Evolutionary conservation across 441 rosid species (phyloP), one percentile per base, ranked within the genome.

Genomic region (California macrophylla): DNA sequence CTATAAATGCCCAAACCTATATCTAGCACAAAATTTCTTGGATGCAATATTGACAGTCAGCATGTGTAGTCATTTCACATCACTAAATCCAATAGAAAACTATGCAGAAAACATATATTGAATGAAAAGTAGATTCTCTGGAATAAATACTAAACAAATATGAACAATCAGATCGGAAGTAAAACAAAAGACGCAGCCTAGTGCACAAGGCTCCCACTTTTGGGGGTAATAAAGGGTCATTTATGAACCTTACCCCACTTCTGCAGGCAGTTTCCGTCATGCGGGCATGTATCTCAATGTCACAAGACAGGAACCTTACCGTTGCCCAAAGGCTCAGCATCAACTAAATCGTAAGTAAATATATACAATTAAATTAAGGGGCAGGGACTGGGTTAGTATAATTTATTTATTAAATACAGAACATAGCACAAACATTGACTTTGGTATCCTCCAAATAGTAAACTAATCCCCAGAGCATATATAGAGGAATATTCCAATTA

Each of bases 401-500:
- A 13, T 50, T 24, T 7, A 58, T 15, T 64, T 56, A 52, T 52
- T 56, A 72, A 50, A 69, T 30, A 71, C 65, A 69, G 62, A 71
- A 76, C 18, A 72, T 80, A 77, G 75, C 75, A 80, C 74, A 79
- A 77, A 58, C 58, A 42, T 78, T 78, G 85, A 79, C 86, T 82
- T 78, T 68, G 42, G 13, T 21, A 1, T 66, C 69, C 75, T 62
- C 69, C 61, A 20, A 56, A 69, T 54, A 6, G 34, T 69, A 80
- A 80, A 71, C 79, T 68, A 75, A 77, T 77, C 80, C 77, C 72
- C 71, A 83, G 71, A 83, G 82, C 34, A 83, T 80, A 77, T 63
- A 16, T 42, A 70, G 71, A 23, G 78, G 95, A 83, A 91, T 89
- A 89, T 89, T 86, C 74, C 75, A 77, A 38, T 23, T 45, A 54